phyloP scores from a whole-genome alignment of 2,329 filamentous ascomycete species.

The Fusarium dlaminii region DNA sequence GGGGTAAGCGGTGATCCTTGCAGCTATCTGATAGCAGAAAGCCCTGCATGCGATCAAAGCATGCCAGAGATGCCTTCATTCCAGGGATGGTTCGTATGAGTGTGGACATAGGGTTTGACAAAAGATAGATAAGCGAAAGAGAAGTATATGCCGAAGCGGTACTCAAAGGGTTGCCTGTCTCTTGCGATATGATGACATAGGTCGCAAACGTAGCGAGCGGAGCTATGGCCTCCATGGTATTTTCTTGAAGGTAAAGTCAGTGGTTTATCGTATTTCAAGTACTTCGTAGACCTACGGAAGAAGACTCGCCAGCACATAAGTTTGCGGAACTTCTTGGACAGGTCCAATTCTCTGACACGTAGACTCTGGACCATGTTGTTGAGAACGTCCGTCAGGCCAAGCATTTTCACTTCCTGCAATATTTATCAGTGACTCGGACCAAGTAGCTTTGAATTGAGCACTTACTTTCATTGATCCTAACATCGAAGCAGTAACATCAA shows the following conservation, averaged over 20 bases:
- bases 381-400: constrained; percentile 8
- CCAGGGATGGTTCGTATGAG: constrained; percentile 10
- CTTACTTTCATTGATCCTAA: constrained; percentile 19
- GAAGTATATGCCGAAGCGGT: constrained; percentile 21
- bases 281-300: neutral
- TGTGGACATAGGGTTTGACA: constrained; percentile 2
- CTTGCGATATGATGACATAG: constrained; percentile 15
- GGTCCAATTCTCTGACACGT: neutral
- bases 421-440: neutral
- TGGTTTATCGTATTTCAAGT: fast-evolving
- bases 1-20: constrained; percentile 11
- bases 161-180: constrained; percentile 8
- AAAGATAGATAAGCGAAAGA: constrained; percentile 20
- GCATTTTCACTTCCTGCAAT: constrained; percentile 15
- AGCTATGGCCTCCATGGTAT: constrained; percentile 2
- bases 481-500: constrained; percentile 21
- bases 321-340: constrained; percentile 8
- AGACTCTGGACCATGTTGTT: constrained; percentile 12
- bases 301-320: constrained; percentile 2
- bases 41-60: constrained; percentile 6
- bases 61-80: constrained; percentile 1
- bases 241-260: neutral
- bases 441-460: no score
- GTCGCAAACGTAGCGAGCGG: constrained; percentile 20
- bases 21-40: constrained; percentile 10